Base-by-base conservation (phyloP, 164 flowering plant genomes). In the Stephania yunnanensis region DNA sequence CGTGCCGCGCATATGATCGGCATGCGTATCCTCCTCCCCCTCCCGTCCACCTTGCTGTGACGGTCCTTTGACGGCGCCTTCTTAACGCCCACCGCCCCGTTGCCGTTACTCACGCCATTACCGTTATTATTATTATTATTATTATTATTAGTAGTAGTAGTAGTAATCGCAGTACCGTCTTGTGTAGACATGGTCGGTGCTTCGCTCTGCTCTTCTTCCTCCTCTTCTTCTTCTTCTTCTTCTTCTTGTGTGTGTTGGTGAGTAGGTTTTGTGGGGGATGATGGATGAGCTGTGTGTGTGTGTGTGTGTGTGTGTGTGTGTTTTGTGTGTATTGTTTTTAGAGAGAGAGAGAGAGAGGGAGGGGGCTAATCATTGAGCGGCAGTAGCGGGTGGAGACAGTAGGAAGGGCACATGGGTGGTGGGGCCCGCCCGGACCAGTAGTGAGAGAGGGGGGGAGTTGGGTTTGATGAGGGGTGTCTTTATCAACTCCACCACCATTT, bases 1-100 rank as follows among this genome's bases (percentile, higher is more conserved):
- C 97, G 81, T 19, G 97, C 97, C 0, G 97, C 93, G 68, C 95
- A 91, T 1, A 89, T 77, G 7, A 90, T 93, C 74, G 97, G 95
- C 94, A 92, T 92, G 68, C 95, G 83, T 71, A 91, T 91, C 36
- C 94, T 83, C 45, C 94, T 86, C 13, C 94, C 97, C 11, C 94
- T 80, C 1, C 97, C 94, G 70, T 92, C 97, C 7, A 91, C 96
- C 73, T 91, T 91, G 7, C 90, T 90, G 84, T 89, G 97, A 9
- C 97, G 80, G 82, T 92, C 94, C 71, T 92, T 92, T 46, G 97
- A 88, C 15, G 92, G 80, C 7, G 87, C 74, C 76, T 90, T 92
- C 50, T 70, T 70, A 17, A 70, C 72, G 5, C 11, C 46, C 46
- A 44, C 6, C 22, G 48, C 71, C 5, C 71, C 71, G 71, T 69